Conservation (phyloP, 441 rosid species). For the Adansonia rubrostipa region DNA sequence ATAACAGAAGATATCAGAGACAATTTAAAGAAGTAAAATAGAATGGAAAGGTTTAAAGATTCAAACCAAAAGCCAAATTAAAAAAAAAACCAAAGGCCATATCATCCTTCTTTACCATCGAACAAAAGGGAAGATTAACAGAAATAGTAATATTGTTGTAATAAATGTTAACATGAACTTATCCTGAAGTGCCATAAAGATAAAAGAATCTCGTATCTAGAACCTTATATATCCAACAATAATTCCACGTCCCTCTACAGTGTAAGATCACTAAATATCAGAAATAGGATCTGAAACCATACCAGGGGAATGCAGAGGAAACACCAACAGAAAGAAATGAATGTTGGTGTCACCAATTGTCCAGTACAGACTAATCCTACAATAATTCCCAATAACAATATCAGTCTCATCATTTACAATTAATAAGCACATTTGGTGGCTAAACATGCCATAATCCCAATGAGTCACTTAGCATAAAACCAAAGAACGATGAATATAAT, state of each 20-base stretch:
- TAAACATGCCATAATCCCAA: constrained; percentile 34
- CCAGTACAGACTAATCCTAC: constrained; percentile 63
- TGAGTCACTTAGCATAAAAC: constrained; percentile 32
- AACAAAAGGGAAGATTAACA: constrained; percentile 6
- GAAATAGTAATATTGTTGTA: constrained; percentile 4
- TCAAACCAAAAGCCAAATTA: constrained; percentile 6
- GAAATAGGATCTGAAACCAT: constrained; percentile 55
- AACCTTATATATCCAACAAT: constrained; percentile 30
- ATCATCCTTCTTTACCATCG: not conserved
- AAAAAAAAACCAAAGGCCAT: not conserved
- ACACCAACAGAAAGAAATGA: constrained; percentile 60
- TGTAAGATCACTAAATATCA: constrained; percentile 38
- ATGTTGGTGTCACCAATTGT: constrained; percentile 62
- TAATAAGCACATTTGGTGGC: constrained; percentile 33
- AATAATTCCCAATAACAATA: constrained; percentile 51
- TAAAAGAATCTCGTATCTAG: constrained; percentile 20
- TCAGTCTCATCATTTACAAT: constrained; percentile 43
- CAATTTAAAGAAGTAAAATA: not conserved
- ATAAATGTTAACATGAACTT: constrained; percentile 10
- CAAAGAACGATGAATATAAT: constrained; percentile 12
- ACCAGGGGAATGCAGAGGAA: constrained; percentile 58
- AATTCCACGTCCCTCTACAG: constrained; percentile 35
- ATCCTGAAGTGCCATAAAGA: constrained; percentile 15
- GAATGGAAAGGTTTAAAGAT: not conserved
- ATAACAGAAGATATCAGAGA: constrained; percentile 1